A percentile compares a stretch with the other conserved stretches of the same genome.
Evolutionary conservation across 2,329 filamentous ascomycete species (phyloP).

Genomic region (Didymella lethalis): DNA sequence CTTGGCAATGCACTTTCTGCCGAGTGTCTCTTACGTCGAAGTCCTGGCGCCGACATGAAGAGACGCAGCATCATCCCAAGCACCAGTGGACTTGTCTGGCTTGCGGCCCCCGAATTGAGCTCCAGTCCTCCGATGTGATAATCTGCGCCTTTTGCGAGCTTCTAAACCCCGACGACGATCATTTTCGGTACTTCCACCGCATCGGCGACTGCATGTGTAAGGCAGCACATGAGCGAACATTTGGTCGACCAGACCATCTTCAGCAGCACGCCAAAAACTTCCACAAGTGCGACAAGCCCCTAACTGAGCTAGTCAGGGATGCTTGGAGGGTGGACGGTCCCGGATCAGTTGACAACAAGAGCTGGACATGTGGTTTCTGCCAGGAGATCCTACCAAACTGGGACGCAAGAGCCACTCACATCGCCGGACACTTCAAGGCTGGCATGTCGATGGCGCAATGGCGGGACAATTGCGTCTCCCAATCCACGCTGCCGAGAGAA

Average conservation of each 20-base stretch:
- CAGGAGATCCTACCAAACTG: constrained; percentile 34
- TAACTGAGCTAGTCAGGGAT: constrained; percentile 37
- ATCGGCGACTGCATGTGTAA: constrained; percentile 44
- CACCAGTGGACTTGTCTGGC: constrained; percentile 47
- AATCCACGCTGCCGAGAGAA: neutral
- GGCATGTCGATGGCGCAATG: constrained; percentile 43
- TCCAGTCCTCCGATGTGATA: constrained; percentile 20
- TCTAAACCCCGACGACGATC: constrained; percentile 39
- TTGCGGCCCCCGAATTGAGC: constrained; percentile 32
- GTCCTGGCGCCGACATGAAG: constrained; percentile 49
- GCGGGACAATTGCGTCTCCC: constrained; percentile 11
- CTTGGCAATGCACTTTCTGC: constrained; percentile 50
- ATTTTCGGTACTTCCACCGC: constrained; percentile 39
- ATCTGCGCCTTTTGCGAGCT: constrained; percentile 44
- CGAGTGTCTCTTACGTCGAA: constrained; percentile 39
- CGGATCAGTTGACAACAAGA: constrained; percentile 23
- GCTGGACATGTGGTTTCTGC: constrained; percentile 47
- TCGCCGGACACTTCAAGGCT: constrained; percentile 46
- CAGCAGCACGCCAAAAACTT: constrained; percentile 47
- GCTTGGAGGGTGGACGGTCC: constrained; percentile 38
- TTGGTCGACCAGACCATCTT: constrained; percentile 45
- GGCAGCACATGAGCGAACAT: constrained; percentile 39
- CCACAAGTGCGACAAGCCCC: constrained; percentile 29
- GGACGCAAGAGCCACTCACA: constrained; percentile 43
- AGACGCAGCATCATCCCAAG: constrained; percentile 47